Conservation (phyloP, 1,284 basidiomycete species). For the Caloboletus inedulis region DNA sequence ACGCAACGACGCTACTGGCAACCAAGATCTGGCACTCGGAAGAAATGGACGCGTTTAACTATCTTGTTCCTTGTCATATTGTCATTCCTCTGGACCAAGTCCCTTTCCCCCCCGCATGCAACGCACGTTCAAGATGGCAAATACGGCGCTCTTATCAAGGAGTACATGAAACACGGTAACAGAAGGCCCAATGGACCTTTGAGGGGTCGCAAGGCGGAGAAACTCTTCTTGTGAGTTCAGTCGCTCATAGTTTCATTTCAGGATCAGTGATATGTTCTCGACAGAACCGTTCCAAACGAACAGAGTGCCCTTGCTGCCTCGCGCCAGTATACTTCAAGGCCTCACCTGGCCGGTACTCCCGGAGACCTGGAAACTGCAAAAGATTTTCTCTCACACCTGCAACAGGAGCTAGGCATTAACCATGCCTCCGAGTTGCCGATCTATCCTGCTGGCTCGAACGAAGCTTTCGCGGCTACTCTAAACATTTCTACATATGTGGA, state of each 20-base stretch:
- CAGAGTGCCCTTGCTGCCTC: slow-evolving; percentile 46
- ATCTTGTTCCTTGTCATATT: slow-evolving; percentile 13
- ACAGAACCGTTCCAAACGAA: slow-evolving; percentile 47
- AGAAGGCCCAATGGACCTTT: slow-evolving; percentile 16
- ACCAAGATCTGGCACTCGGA: neutral
- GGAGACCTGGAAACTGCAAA: slow-evolving; percentile 51
- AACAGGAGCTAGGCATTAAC: slow-evolving; percentile 43
- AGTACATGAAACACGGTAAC: slow-evolving; percentile 21
- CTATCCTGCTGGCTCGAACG: slow-evolving; percentile 48
- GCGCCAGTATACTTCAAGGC: slow-evolving; percentile 44
- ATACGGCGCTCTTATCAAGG: slow-evolving; percentile 17
- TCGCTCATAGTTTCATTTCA: neutral
- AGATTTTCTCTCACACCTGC: slow-evolving; percentile 47
- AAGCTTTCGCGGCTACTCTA: slow-evolving; percentile 47
- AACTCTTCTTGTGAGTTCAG: slow-evolving; percentile 30
- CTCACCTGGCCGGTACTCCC: slow-evolving; percentile 52
- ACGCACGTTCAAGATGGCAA: slow-evolving; percentile 8
- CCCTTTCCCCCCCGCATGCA: neutral
- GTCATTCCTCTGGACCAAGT: slow-evolving; percentile 17
- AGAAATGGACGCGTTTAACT: slow-evolving; percentile 14
- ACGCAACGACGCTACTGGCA: slow-evolving; percentile 8
- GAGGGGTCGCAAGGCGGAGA: slow-evolving; percentile 24
- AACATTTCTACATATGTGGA: slow-evolving; percentile 38
- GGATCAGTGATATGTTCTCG: neutral
- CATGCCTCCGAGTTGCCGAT: slow-evolving; percentile 38